Base-by-base conservation (phyloP, 2,329 filamentous ascomycete species). In the Aspergillus luchuensis region DNA sequence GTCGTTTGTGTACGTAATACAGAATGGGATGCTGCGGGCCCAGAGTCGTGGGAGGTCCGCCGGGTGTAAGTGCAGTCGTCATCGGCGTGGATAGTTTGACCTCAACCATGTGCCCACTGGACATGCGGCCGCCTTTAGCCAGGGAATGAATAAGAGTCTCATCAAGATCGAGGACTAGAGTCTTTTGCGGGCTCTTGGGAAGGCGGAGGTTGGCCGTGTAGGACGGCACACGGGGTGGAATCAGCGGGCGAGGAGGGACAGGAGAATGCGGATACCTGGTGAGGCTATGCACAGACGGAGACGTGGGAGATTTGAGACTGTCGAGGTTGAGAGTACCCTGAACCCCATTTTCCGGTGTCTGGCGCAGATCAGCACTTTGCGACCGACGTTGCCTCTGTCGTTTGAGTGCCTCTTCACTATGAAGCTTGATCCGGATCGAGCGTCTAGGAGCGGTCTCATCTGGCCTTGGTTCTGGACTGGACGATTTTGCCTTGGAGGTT, bases 121-220 rank as follows among this genome's bases (percentile, higher is more conserved):
- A 94, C 89, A 97, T 97, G 61, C 94, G 87, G 56, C 94, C 93
- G 30, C 95, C 95, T 75, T 97, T 97, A 62, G 94, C 93, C 85
- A 98, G 92, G 77, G 92, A 97, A 82, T 99, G 95, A 67, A 99
- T 99, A 67, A 99, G 80, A 0, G 95, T 99, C 78, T 99, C 95
- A 77, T 99, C 95, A 17, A 99, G 86, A 75, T 99, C 95, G 56
- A 99, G 84, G 65, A 99, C 93, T 61, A 99, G 80, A 0, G 95
- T 99, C 82, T 99, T 99, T 72, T 95, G 90, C 62, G 89, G 87
- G 49, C 86, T 81, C 53, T 69, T 72, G 28, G 76, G 69, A 60
- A 69, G 71, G 58, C 72, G 70, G 41, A 67, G 76, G 69, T 60
- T 84, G 74, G 63, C 85, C 45, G 91, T 85, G 74, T 97, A 97